Evolutionary conservation across 352 stramenopile genomes (phyloP), one percentile per base, ranked within the genome.

Genomic region (Globisporangium rhizosaccharum): DNA sequence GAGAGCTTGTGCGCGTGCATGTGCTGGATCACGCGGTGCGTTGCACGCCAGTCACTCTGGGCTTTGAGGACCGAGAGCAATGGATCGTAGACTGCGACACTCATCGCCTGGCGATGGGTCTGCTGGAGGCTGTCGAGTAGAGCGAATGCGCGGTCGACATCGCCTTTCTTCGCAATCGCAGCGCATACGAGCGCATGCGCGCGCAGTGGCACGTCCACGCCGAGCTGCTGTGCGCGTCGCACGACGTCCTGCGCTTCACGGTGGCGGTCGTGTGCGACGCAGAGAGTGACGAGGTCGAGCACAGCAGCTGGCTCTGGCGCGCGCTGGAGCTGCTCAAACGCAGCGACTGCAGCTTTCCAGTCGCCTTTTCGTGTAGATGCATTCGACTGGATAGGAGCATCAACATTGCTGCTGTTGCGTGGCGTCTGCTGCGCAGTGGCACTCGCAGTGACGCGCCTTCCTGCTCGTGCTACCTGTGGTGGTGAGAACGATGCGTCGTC

Each of bases 1-100:
- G 69, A 42, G 20, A 89, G 56, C 17, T 69, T 55, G 26, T 85
- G 58, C 42, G 74, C 51, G 56, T 88, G 72, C 82, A 92, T 88
- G 55, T 89, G 77, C 41, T 80, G 67, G 48, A 92, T 76, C 10
- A 66, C 68, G 36, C 70, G 62, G 36, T 86, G 76, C 1, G 75
- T 73, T 45, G 59, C 74, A 23, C 77, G 69, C 77, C 78, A 90
- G 70, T 92, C 79, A n/a, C 73, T 64, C 49, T 82, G 71, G 5
- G 59, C 33, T 46, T 90, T 87, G 37, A 89, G 67, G 20, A 78
- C 71, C 9, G 70, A 71, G 42, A 92, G 53, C 51, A 92, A 49
- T 44, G 77, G 70, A 42, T 85, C 75, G 53, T 88, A 90, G 5
- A 72, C 56, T 8, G 49, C 28, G 4, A 42, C 36, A 10, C 59